These are phyloP conservation scores for Hypoxylon sp. DNA, from an alignment of 2,329 filamentous ascomycete species.

Conservation along the genomic window DNA sequence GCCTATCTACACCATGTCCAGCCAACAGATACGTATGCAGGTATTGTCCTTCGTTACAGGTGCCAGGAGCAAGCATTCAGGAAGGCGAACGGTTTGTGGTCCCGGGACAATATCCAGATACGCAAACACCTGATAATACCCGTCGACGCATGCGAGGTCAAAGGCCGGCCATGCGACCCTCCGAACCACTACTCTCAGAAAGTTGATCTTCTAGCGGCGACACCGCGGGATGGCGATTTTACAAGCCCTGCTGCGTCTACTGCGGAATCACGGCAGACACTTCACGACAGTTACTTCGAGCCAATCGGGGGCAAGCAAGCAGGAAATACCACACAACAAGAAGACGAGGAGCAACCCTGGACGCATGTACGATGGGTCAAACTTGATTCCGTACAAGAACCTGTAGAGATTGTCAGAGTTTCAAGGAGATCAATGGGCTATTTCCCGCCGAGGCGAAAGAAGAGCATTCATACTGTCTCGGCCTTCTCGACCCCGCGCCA, in stretches of 20 bases:
- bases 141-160: conserved; percentile 88
- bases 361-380: conserved; percentile 91
- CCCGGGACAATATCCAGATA: conserved; percentile 88
- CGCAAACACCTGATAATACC: conserved; percentile 85
- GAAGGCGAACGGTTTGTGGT: conserved; percentile 94
- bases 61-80: conserved; percentile 86
- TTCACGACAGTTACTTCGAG: conserved; percentile 59
- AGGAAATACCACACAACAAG: conserved; percentile 49
- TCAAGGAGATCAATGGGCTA: conserved; percentile 85
- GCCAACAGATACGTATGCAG: conserved; percentile 87
- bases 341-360: conserved; percentile 77
- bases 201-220: conserved; percentile 65
- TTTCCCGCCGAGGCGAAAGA: conserved; percentile 91
- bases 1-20: conserved; percentile 92
- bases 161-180: conserved; percentile 75
- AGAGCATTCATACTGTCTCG: conserved; percentile 77
- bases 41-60: conserved; percentile 89
- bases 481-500: conserved; percentile 75
- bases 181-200: conserved; percentile 59
- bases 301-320: conserved; percentile 53
- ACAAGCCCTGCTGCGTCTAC: conserved; percentile 41
- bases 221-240: conserved; percentile 55
- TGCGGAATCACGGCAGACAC: conserved; percentile 43
- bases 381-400: conserved; percentile 75
- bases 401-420: conserved; percentile 88